Conservation (phyloP, 2,329 filamentous ascomycete species). For the Pseudogymnoascus sp. region DNA sequence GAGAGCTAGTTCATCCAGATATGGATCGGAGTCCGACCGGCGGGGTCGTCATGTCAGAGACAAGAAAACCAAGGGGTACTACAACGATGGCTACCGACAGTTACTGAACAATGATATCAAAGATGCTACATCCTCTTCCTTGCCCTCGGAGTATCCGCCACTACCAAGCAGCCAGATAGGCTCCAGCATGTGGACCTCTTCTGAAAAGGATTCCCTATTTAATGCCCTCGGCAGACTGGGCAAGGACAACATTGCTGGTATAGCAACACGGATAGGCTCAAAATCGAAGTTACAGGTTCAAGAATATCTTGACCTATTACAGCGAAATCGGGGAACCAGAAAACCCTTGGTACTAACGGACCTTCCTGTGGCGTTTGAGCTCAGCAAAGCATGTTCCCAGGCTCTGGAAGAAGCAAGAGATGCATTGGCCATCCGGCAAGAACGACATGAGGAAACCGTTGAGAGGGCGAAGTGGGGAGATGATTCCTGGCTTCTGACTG, state of each 20-base stretch:
- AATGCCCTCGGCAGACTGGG: constrained; percentile 57
- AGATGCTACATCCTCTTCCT: constrained; percentile 36
- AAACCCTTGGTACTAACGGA: constrained; percentile 42
- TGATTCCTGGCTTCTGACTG: constrained; percentile 56
- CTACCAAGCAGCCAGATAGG: constrained; percentile 55
- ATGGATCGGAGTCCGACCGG: not conserved
- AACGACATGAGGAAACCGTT: constrained; percentile 50
- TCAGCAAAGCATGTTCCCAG: constrained; percentile 57
- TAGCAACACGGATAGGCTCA: constrained; percentile 56
- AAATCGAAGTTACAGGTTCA: constrained; percentile 71
- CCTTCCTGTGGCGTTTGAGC: constrained; percentile 64
- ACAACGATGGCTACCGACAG: constrained; percentile 42
- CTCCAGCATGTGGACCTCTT: constrained; percentile 58
- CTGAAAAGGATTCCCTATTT: constrained; percentile 68
- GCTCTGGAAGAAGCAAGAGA: constrained; percentile 64
- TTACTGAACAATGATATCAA: constrained; percentile 51
- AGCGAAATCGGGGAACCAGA: constrained; percentile 23
- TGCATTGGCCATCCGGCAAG: constrained; percentile 56
- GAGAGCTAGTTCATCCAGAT: not conserved
- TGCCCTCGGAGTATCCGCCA: constrained; percentile 24
- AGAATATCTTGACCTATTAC: constrained; percentile 59
- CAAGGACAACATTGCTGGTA: constrained; percentile 50
- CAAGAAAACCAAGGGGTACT: constrained; percentile 30
- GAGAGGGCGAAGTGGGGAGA: constrained; percentile 56
- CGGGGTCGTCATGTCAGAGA: not conserved